Evolutionary conservation across 2,329 filamentous ascomycete genomes (phyloP).

Genomic region (Xylariaceae sp.): DNA sequence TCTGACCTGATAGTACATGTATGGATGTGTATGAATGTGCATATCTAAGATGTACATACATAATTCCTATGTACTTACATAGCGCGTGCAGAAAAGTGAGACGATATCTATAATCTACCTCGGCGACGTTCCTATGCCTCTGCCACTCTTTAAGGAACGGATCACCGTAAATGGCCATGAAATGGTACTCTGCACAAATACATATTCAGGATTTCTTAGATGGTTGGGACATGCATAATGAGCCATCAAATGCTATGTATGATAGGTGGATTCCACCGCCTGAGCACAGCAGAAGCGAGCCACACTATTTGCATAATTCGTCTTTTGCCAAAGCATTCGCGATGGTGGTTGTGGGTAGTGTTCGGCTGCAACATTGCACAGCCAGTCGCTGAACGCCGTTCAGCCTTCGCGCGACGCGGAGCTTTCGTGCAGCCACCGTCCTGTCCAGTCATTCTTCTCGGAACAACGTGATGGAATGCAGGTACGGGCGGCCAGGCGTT

Average conservation of each 20-base stretch:
- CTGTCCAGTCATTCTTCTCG: slow-evolving; percentile 24
- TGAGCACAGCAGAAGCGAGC: slow-evolving; percentile 31
- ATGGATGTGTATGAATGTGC: slow-evolving; percentile 8
- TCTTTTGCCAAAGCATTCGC: slow-evolving; percentile 25
- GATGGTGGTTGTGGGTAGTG: slow-evolving; percentile 26
- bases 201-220: slow-evolving; percentile 24
- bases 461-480: slow-evolving; percentile 30
- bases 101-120: slow-evolving; percentile 16
- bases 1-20: no score
- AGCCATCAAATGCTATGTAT: slow-evolving; percentile 26
- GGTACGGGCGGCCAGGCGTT: slow-evolving; percentile 29
- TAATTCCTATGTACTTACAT: slow-evolving; percentile 12
- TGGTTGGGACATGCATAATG: slow-evolving; percentile 28
- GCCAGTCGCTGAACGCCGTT: slow-evolving; percentile 35
- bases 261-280: slow-evolving; percentile 36
- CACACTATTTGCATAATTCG: slow-evolving; percentile 37
- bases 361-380: slow-evolving; percentile 38
- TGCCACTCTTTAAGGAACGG: slow-evolving; percentile 17
- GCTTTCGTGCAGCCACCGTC: slow-evolving; percentile 24
- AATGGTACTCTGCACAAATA: slow-evolving; percentile 26
- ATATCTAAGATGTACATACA: slow-evolving; percentile 1
- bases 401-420: slow-evolving; percentile 31
- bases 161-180: slow-evolving; percentile 24
- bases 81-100: slow-evolving; percentile 12
- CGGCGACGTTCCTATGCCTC: slow-evolving; percentile 15